Evolutionary conservation across 75 land plant genomes (phyloP), one percentile per base, ranked within the genome.

Genomic region (Sequoia sempervirens): DNA sequence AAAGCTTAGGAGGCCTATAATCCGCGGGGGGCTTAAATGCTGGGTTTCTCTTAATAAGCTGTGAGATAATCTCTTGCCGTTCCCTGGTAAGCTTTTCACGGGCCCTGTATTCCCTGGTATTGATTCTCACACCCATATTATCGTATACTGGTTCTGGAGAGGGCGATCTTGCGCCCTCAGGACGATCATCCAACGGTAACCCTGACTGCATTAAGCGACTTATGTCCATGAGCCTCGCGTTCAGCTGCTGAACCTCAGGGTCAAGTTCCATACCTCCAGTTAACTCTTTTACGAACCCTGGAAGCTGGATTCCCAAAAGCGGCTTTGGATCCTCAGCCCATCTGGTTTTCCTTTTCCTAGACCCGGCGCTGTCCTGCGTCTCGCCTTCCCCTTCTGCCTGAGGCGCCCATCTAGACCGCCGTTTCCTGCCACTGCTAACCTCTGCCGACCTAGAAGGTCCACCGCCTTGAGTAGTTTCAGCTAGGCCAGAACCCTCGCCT

Each of bases 341-440:
- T 72, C 87, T 86, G 17, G 88, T 84, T 53, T 84, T 88, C 82
- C 84, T 74, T 72, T 64, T 87, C 58, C 82, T 79, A 18, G 75
- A 23, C 8, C 79, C 85, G 8, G 26, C 56, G 5, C 52, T 40
- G 46, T 58, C 30, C 46, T 40, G 84, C 68, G 26, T 32, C 9
- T 72, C 74, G 78, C 84, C 37, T 53, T 66, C 56, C 17, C 80
- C 73, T 10, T 92, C 95, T 1, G 91, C 36, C 54, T 89, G 92
- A 5, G 98, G 96, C 26, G 93, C 98, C 98, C 98, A 96, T n/a
- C 98, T 82, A 84, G 94, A 92, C 56, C 97, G 87, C 23, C 95
- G 81, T 79, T 87, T 87, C 41, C 93, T 87, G 30, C 92, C 86
- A 46, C 91, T 90, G 73, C 82, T 87, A 50, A 89, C 84, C 41